Percentiles rank a stretch among this genome's conserved stretches.
phyloP scores from a whole-genome alignment of 1,284 basidiomycete species.

The Ustanciosporium gigantosporum region DNA sequence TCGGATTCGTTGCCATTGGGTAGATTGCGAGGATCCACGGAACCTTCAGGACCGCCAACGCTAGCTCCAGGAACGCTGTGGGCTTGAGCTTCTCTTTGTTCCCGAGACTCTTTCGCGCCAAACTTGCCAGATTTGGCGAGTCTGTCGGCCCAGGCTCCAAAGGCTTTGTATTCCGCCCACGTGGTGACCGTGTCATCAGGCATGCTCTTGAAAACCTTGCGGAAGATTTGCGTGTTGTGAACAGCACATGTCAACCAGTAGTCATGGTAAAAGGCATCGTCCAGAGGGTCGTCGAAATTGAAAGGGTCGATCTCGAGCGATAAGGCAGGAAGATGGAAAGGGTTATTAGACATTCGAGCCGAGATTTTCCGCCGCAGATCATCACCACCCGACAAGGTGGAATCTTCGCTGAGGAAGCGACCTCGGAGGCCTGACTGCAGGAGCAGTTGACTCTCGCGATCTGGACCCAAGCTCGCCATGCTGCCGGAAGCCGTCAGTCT shows the following conservation, averaged over 20 bases:
- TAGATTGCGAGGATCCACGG: background rate
- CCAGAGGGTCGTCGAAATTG: slow-evolving; percentile 47
- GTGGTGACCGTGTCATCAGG: slow-evolving; percentile 59
- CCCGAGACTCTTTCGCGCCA: slow-evolving; percentile 18
- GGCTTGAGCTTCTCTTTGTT: slow-evolving; percentile 26
- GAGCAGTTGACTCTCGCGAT: slow-evolving; percentile 25
- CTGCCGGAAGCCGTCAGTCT: slow-evolving; percentile 18
- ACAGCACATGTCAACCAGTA: slow-evolving; percentile 53
- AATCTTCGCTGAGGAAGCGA: slow-evolving; percentile 8
- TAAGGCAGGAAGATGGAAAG: slow-evolving; percentile 35
- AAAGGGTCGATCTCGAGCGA: slow-evolving; percentile 41
- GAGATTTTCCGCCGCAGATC: slow-evolving; percentile 27
- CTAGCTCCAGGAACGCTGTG: slow-evolving; percentile 38
- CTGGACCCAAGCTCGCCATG: slow-evolving; percentile 12
- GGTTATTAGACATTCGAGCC: slow-evolving; percentile 34
- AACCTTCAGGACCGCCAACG: slow-evolving; percentile 26
- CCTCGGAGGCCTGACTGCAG: slow-evolving; percentile 14
- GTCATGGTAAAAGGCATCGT: slow-evolving; percentile 50
- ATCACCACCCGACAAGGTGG: slow-evolving; percentile 1
- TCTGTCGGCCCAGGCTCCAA: slow-evolving; percentile 43
- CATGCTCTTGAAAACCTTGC: slow-evolving; percentile 58
- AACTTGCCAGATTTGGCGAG: slow-evolving; percentile 37
- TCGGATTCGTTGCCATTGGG: background rate
- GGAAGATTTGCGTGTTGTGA: slow-evolving; percentile 57
- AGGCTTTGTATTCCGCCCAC: slow-evolving; percentile 58